Conservation (phyloP, 768 basidiomycete species). For the Tricholoma terreum region DNA sequence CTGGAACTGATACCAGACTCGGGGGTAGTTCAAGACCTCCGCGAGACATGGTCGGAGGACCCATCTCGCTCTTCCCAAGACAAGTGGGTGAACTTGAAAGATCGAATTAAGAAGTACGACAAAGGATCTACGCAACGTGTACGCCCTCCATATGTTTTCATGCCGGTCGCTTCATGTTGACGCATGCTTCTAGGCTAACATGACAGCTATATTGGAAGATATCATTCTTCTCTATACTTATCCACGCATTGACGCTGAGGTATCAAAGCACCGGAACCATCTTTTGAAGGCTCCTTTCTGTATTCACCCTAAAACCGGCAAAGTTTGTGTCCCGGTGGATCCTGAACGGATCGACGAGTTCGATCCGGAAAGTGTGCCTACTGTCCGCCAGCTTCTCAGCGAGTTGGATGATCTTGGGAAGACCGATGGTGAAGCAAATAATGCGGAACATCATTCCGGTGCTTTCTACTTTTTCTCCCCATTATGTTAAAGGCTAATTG, state of each 20-base stretch:
- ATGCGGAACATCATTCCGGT: constrained; percentile 51
- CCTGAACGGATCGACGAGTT: constrained; percentile 73
- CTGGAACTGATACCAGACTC: constrained; percentile 72
- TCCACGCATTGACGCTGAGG: constrained; percentile 94
- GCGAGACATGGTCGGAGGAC: constrained; percentile 55
- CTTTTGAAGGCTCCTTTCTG: constrained; percentile 97
- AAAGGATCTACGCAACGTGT: constrained; percentile 34
- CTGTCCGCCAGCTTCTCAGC: constrained; percentile 73
- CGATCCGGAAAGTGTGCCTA: constrained; percentile 84
- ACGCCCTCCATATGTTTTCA: constrained; percentile 16
- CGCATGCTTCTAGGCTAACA: constrained; percentile 22
- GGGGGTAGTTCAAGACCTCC: constrained; percentile 44
- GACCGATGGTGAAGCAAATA: constrained; percentile 23
- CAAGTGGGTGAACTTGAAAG: constrained; percentile 73
- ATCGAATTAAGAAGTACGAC: constrained; percentile 29
- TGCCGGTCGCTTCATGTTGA: not conserved
- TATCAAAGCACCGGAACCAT: constrained; percentile 96
- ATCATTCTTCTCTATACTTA: constrained; percentile 93
- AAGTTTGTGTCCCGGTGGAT: constrained; percentile 92
- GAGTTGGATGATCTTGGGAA: constrained; percentile 60
- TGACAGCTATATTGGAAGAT: constrained; percentile 69
- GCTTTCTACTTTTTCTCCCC: constrained; percentile 3
- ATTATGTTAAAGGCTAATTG: not conserved
- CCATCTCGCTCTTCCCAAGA: constrained; percentile 54
- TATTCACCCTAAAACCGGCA: constrained; percentile 93